Base-by-base conservation (phyloP, 805 yeast genomes). In the Cyberlindnera misumaiensis region DNA sequence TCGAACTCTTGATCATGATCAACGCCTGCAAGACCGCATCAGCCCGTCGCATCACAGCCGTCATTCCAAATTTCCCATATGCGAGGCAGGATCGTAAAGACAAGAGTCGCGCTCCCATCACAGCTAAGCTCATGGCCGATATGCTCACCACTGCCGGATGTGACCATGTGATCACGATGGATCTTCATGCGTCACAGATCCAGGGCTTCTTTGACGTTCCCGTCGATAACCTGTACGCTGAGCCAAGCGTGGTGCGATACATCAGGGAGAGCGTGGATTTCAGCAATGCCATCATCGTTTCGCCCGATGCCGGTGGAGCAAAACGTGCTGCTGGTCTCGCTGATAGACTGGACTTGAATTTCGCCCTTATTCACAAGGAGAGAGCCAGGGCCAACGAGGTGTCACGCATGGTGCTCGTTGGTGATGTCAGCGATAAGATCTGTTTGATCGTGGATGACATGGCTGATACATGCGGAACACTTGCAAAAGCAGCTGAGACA, bases 251-350 rank as follows among this genome's bases (percentile, higher is more conserved):
- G 26, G 79, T 84, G 30, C 69, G 83, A 53, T 83, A 83, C 55
- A 83, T 84, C 35, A 73, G 70, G 43, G 89, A 80, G 47, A 69
- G 73, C 39, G 65, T 77, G 36, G 71, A 72, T 48, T 70, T 64
- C 46, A 62, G 73, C 30, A 73, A 82, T 34, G 75, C 85, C n/a
- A 83, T 83, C 38, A 76, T 84, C 39, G 77, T 84, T 13, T 84
- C 93, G 1, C 94, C 94, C 5, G 94, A 84, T 64, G 94, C 93
- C 7, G 94, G 94, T 58, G 94, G 94, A 46, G 93, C 93, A 41
- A 84, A 84, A 57, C 73, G 94, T 64, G 93, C 85, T n/a, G 93
- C 93, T 9, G 80, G 83, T 9, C 65, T 84, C 47, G 93, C 93
- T 37, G 93, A 83, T 58, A 72, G 81, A 44, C 63, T 84, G 47